These are phyloP conservation scores for Colletotrichum sp. DNA, from an alignment of 2,329 filamentous ascomycete species.

Conservation along the genomic window DNA sequence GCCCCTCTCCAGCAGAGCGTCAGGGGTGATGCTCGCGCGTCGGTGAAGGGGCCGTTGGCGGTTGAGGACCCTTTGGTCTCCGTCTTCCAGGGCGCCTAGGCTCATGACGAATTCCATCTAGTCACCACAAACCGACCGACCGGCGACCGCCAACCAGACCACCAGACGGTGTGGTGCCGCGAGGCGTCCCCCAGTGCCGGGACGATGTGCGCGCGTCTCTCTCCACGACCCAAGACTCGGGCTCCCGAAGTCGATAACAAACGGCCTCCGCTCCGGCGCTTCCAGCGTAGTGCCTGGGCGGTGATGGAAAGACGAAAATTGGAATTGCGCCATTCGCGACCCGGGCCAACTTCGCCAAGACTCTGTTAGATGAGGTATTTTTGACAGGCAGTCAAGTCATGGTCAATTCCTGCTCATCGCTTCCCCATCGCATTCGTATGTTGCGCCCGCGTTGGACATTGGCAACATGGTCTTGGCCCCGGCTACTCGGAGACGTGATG, in stretches of 20 bases:
- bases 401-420: not conserved
- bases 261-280: conserved; percentile 4
- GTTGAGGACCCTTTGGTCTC: not conserved
- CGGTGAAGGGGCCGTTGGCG: not conserved
- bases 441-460: not conserved
- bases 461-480: not conserved
- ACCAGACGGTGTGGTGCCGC: not conserved
- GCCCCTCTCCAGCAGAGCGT: not conserved
- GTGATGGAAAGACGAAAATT: not conserved
- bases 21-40: not conserved
- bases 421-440: not conserved
- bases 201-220: not conserved
- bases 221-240: not conserved
- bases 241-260: not conserved
- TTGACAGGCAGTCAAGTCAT: not conserved
- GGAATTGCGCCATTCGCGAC: not conserved
- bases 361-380: conserved; percentile 10
- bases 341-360: conserved; percentile 10
- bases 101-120: conserved; percentile 8
- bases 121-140: not conserved
- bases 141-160: not conserved
- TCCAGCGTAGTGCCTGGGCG: not conserved
- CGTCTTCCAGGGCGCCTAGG: not conserved
- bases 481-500: not conserved
- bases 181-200: not conserved